A percentile compares a stretch with the other conserved stretches of the same genome.
These are phyloP conservation scores for Ajuga chamaepitys DNA, from an alignment of 257 asterid genomes.

Conservation along the genomic window DNA sequence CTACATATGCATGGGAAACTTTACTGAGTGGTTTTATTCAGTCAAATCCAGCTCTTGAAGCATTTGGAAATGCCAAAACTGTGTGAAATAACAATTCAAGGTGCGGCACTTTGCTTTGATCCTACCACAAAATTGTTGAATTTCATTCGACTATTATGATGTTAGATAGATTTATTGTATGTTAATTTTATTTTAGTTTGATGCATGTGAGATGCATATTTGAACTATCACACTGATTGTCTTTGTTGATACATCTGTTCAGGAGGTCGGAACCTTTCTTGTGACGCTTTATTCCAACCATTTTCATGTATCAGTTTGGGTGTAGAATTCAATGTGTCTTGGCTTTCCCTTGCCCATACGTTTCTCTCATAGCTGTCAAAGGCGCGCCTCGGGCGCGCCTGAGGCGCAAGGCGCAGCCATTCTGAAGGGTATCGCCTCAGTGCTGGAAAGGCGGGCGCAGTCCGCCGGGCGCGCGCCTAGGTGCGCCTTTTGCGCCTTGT, in stretches of 20 bases:
- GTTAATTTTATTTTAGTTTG: background rate
- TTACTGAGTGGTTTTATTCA: constrained; percentile 37
- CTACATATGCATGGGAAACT: constrained; percentile 9
- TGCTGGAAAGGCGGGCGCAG: no score
- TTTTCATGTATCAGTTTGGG: background rate
- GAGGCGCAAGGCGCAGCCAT: no score
- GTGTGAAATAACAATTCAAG: constrained; percentile 92
- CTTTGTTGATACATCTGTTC: background rate
- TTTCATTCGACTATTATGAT: background rate
- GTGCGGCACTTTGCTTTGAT: constrained; percentile 22
- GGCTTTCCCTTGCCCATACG: background rate
- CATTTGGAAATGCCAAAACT: constrained; percentile 96
- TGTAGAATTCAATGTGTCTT: background rate
- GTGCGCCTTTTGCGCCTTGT: no score
- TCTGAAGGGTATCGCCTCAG: no score
- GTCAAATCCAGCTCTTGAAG: constrained; percentile 98
- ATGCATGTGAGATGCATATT: background rate
- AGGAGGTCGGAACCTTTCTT: background rate
- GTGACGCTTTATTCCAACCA: background rate
- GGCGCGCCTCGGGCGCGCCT: no score
- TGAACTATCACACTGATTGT: background rate
- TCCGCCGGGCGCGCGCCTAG: no score
- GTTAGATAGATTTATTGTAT: background rate
- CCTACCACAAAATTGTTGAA: background rate
- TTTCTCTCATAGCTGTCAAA: no score